Conservation (phyloP, 176 grass and related monocot species). For the Chloris gayana region DNA sequence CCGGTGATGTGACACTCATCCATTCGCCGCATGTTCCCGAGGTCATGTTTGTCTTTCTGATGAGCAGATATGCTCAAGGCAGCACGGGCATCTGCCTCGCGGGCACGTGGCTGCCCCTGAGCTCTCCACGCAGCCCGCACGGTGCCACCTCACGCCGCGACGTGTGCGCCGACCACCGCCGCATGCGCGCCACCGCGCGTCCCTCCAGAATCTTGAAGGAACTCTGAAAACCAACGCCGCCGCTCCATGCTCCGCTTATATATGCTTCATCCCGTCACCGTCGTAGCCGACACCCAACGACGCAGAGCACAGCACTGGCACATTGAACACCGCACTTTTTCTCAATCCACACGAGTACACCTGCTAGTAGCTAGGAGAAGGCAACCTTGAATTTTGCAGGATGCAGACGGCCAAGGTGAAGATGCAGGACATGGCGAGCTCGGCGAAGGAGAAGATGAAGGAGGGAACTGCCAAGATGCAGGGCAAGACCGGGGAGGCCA, state of each 20-base stretch:
- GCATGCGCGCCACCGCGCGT: constrained; percentile 27
- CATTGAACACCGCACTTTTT: not conserved
- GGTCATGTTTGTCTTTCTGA: not conserved
- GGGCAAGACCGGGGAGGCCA: constrained; percentile 43
- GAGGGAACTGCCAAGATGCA: constrained; percentile 42
- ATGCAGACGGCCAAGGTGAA: constrained; percentile 66
- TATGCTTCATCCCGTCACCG: not conserved
- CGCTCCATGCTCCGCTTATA: not conserved
- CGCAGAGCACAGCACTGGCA: not conserved
- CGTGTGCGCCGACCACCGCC: constrained; percentile 7
- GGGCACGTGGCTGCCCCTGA: not conserved
- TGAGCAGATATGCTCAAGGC: not conserved
- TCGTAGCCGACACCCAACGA: not conserved
- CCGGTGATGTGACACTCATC: not conserved
- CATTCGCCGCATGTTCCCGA: not conserved
- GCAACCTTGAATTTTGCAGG: not conserved
- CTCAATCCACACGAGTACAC: not conserved
- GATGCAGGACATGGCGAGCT: constrained; percentile 62
- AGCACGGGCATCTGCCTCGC: not conserved
- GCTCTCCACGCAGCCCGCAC: not conserved
- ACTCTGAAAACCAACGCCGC: not conserved
- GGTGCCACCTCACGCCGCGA: constrained; percentile 38
- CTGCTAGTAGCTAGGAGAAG: not conserved
- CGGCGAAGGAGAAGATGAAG: constrained; percentile 62
- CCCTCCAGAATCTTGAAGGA: not conserved